Conservation (phyloP, 148 eudicot genomes). For the Diospyros kaki region DNA sequence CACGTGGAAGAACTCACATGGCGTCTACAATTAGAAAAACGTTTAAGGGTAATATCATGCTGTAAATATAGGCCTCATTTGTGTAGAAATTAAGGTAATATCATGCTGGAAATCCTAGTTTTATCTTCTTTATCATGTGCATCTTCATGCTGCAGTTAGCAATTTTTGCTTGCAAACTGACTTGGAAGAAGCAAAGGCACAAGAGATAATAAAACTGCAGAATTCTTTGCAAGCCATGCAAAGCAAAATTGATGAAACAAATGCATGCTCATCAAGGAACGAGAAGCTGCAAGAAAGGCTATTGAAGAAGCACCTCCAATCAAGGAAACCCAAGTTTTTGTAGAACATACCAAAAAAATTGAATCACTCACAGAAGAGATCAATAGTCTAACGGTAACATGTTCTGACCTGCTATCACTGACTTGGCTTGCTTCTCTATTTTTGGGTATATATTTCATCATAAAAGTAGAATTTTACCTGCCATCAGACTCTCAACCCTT, state of each 20-base stretch:
- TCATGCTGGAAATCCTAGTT: background rate
- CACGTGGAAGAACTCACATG: conserved; percentile 79
- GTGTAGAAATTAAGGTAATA: too few species aligned
- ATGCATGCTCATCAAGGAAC: conserved; percentile 59
- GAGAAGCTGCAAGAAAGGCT: conserved; percentile 54
- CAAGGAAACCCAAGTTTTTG: conserved; percentile 64
- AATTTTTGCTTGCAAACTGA: conserved; percentile 49
- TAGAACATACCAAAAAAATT: conserved; percentile 64
- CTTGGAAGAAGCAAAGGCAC: conserved; percentile 74
- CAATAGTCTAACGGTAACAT: too few species aligned
- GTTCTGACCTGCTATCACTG: too few species aligned
- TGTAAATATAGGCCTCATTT: background rate
- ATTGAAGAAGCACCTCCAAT: conserved; percentile 54
- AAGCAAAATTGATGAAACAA: conserved; percentile 55
- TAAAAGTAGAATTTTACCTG: too few species aligned
- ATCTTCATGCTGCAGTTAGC: conserved; percentile 1
- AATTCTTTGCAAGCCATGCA: conserved; percentile 65
- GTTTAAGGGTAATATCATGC: conserved; percentile 58
- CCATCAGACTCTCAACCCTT: too few species aligned
- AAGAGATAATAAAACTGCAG: conserved; percentile 65
- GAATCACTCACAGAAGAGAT: conserved; percentile 51
- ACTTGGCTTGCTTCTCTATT: too few species aligned
- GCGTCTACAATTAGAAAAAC: conserved; percentile 82
- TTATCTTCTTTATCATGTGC: background rate
- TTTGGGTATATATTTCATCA: too few species aligned